Percentiles rank a stretch among this genome's conserved stretches.
phyloP scores from a whole-genome alignment of 306 rosid species.

The Acacia confusa region DNA sequence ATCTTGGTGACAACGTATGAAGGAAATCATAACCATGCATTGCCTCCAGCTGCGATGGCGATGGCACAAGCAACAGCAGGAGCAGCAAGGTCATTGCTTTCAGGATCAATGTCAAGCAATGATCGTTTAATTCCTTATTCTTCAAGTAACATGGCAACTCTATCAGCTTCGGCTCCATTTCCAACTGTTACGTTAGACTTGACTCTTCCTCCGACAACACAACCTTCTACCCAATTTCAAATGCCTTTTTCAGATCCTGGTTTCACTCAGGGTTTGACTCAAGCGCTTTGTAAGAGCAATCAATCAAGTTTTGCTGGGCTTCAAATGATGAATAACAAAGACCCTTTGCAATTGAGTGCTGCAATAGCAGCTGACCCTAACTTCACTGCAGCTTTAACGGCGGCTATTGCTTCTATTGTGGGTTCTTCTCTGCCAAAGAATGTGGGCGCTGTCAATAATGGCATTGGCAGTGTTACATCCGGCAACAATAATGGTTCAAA shows the following conservation, averaged over 20 bases:
- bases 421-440: conserved; percentile 47
- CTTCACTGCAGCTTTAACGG: conserved; percentile 69
- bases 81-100: conserved; percentile 75
- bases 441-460: conserved; percentile 28
- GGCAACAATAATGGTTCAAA: conserved; percentile 34
- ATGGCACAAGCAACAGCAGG: conserved; percentile 87
- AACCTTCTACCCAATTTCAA: conserved; percentile 44
- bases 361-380: conserved; percentile 77
- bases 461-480: conserved; percentile 18
- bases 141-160: conserved; percentile 78
- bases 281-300: conserved; percentile 43
- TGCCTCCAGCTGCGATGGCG: conserved; percentile 80
- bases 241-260: conserved; percentile 40
- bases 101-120: conserved; percentile 77
- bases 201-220: conserved; percentile 54
- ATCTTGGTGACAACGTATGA: conserved; percentile 84
- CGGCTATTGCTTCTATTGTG: conserved; percentile 64
- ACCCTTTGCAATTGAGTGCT: conserved; percentile 43
- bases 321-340: conserved; percentile 52
- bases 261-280: conserved; percentile 50
- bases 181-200: conserved; percentile 88
- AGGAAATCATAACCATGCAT: conserved; percentile 81
- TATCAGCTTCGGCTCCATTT: conserved; percentile 87
- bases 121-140: conserved; percentile 64
- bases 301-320: conserved; percentile 71